Conservation (phyloP, 805 yeast species). For the Hanseniaspora osmophila region DNA sequence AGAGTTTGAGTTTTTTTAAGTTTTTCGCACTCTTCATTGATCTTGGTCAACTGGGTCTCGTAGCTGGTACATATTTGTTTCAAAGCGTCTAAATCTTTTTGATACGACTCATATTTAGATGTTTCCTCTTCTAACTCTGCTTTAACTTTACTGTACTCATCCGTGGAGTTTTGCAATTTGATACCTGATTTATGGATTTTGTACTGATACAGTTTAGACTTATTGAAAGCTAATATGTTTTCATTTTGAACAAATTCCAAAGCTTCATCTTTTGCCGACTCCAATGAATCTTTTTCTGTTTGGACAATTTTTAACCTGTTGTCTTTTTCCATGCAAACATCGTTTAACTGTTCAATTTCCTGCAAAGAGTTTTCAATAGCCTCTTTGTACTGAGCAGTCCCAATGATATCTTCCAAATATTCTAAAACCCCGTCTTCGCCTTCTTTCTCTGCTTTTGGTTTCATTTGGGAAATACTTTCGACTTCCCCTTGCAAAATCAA, state of each 20-base stretch:
- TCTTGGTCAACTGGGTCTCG: slow-evolving; percentile 11
- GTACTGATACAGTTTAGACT: slow-evolving; percentile 43
- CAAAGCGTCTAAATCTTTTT: slow-evolving; percentile 24
- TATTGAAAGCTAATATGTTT: slow-evolving; percentile 39
- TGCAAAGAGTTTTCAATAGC: slow-evolving; percentile 51
- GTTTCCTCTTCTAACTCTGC: slow-evolving; percentile 31
- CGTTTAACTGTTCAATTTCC: slow-evolving; percentile 63
- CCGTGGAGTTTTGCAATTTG: slow-evolving; percentile 27
- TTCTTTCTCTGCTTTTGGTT: slow-evolving; percentile 86
- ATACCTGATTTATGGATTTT: slow-evolving; percentile 28
- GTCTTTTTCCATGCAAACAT: slow-evolving; percentile 67
- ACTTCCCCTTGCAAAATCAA: slow-evolving; percentile 95
- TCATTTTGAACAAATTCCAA: slow-evolving; percentile 50
- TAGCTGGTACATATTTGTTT: slow-evolving; percentile 19
- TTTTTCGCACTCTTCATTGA: slow-evolving; percentile 20
- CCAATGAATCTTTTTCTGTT: slow-evolving; percentile 54
- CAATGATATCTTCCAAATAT: slow-evolving; percentile 91
- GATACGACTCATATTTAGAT: slow-evolving; percentile 27
- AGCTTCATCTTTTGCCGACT: slow-evolving; percentile 53
- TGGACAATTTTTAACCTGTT: slow-evolving; percentile 67
- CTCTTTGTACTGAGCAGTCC: slow-evolving; percentile 73
- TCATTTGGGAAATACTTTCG: slow-evolving; percentile 96
- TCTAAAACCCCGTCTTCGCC: slow-evolving; percentile 89
- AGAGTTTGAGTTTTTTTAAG: slow-evolving; percentile 14
- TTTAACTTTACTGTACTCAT: slow-evolving; percentile 26